Evolutionary conservation across 345 rosid genomes (phyloP).

Genomic region (Physaria fendleri): DNA sequence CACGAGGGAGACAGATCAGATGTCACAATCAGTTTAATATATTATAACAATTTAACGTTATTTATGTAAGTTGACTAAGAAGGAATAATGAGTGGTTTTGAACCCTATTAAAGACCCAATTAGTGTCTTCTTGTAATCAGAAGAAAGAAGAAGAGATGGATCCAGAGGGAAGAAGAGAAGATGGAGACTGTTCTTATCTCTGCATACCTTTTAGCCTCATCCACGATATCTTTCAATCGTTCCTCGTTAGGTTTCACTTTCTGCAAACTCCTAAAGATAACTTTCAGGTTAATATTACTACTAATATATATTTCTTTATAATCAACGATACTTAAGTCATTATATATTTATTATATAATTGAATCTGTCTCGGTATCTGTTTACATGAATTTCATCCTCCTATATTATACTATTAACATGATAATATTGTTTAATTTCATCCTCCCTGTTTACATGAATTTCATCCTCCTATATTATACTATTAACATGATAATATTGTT

Average conservation of each 20-base stretch:
- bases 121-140: neutral
- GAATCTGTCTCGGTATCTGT: no score
- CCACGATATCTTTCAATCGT: neutral
- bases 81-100: slow-evolving; percentile 1
- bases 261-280: neutral
- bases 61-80: no score
- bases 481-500: neutral
- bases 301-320: neutral
- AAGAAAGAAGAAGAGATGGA: slow-evolving; percentile 19
- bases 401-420: neutral
- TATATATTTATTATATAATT: no score
- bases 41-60: no score
- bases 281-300: neutral
- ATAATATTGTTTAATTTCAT: neutral
- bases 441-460: neutral
- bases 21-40: no score
- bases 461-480: neutral
- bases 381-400: neutral
- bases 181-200: slow-evolving; percentile 3
- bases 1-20: no score
- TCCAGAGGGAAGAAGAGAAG: slow-evolving; percentile 12
- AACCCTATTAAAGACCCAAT: slow-evolving; percentile 4
- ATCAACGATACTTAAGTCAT: no score
- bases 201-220: slow-evolving; percentile 16
- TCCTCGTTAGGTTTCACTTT: neutral